Conservation (phyloP, 257 asterid genomes). For the Petunia secreta region DNA sequence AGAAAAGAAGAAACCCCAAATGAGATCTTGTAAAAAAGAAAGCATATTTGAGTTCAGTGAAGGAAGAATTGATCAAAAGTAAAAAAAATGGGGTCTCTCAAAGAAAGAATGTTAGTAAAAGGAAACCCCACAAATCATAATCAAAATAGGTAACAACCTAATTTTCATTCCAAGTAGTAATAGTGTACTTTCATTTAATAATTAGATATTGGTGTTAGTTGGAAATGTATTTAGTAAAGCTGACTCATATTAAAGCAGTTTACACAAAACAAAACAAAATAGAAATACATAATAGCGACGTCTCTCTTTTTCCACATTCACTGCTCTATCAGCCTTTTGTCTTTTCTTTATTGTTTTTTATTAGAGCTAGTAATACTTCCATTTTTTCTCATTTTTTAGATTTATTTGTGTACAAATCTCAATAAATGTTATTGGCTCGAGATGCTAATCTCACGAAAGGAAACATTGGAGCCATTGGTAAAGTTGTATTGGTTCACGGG, state of each 20-base stretch:
- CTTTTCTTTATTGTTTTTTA: slow-evolving; percentile 35
- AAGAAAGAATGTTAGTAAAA: slow-evolving; percentile 29
- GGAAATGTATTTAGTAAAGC: slow-evolving; percentile 32
- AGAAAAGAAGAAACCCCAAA: background rate
- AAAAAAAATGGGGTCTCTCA: background rate
- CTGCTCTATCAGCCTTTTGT: slow-evolving; percentile 39
- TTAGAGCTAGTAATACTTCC: background rate
- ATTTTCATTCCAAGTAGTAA: slow-evolving; percentile 27
- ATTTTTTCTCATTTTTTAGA: slow-evolving; percentile 22
- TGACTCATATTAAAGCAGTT: slow-evolving; percentile 29
- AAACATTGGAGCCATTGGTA: background rate
- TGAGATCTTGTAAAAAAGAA: background rate
- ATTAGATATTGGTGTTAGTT: slow-evolving; percentile 27
- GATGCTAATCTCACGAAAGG: background rate
- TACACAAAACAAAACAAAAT: slow-evolving; percentile 27
- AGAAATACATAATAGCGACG: slow-evolving; percentile 23
- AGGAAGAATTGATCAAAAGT: slow-evolving; percentile 11
- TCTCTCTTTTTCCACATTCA: slow-evolving; percentile 11
- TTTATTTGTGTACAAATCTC: slow-evolving; percentile 17
- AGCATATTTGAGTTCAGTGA: background rate
- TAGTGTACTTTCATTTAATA: background rate
- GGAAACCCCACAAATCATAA: slow-evolving; percentile 25
- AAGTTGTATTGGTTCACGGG: background rate
- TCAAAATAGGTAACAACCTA: slow-evolving; percentile 27
- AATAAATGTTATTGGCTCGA: background rate